Percentiles rank a stretch among this genome's conserved stretches.
phyloP scores from a whole-genome alignment of 805 yeast species.

The Priceomyces carsonii region DNA sequence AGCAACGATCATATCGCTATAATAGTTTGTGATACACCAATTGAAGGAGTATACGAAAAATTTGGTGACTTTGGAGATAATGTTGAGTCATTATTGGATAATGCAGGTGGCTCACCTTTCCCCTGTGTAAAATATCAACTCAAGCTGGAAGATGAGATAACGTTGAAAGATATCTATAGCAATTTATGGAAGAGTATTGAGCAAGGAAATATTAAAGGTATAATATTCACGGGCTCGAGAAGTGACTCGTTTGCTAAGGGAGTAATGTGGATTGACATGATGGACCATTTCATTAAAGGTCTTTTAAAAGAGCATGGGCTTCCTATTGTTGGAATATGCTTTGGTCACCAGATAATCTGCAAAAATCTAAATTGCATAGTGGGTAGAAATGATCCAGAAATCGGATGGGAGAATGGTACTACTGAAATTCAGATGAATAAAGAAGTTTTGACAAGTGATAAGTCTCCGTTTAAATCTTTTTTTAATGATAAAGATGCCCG shows the following conservation, averaged over 20 bases:
- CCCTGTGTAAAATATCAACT: constrained; percentile 34
- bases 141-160: constrained; percentile 13
- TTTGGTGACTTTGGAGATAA: constrained; percentile 58
- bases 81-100: constrained; percentile 31
- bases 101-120: constrained; percentile 10
- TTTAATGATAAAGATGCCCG: constrained; percentile 35
- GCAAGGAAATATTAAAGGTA: constrained; percentile 31
- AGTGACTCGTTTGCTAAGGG: constrained; percentile 44
- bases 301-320: constrained; percentile 13
- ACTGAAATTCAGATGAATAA: constrained; percentile 49
- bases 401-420: constrained; percentile 77
- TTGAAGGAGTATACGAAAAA: constrained; percentile 23
- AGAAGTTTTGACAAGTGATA: constrained; percentile 28
- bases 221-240: constrained; percentile 56
- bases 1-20: constrained; percentile 33
- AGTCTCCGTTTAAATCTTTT: constrained; percentile 29
- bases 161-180: constrained; percentile 14
- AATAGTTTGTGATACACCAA: constrained; percentile 41
- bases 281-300: constrained; percentile 35
- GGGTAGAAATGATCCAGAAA: constrained; percentile 45
- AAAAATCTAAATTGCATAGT: constrained; percentile 65
- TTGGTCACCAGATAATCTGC: constrained; percentile 82
- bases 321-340: constrained; percentile 73
- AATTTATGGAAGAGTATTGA: constrained; percentile 24
- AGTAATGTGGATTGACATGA: constrained; percentile 41